Conservation (phyloP, 2,329 filamentous ascomycete genomes). For the Xylariaceae sp. region DNA sequence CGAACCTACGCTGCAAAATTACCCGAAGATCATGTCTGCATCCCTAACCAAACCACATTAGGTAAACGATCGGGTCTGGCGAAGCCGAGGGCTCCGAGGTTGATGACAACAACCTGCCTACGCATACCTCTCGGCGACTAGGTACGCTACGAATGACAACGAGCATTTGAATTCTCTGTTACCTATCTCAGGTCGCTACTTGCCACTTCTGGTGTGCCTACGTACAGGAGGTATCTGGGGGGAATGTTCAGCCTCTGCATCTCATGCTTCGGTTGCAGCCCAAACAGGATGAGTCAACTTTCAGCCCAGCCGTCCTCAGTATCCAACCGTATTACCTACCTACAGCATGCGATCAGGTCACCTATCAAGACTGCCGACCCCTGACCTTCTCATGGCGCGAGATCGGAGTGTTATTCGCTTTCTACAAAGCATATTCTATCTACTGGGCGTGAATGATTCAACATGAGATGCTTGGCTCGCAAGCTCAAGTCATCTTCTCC, state of each 20-base stretch:
- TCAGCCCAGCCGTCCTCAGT: not conserved
- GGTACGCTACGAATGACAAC: constrained; percentile 8
- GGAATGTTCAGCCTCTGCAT: not conserved
- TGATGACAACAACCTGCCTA: constrained; percentile 4
- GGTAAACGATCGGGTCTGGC: constrained; percentile 4
- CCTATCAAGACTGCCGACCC: constrained; percentile 1
- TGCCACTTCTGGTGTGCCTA: not conserved
- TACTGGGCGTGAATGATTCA: constrained; percentile 1
- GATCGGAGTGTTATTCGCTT: constrained; percentile 13
- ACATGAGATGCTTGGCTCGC: not conserved
- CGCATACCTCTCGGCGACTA: no score
- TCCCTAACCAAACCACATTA: constrained; percentile 14
- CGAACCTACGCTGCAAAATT: not conserved
- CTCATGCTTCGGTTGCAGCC: not conserved
- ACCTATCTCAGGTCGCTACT: constrained; percentile 13
- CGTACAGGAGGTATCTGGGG: not conserved
- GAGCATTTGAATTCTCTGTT: constrained; percentile 18
- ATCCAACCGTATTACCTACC: not conserved
- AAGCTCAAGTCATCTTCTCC: constrained; percentile 6
- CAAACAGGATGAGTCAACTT: constrained; percentile 1
- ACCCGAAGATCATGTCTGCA: constrained; percentile 11
- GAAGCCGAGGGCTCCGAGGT: constrained; percentile 1
- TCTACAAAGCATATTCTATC: not conserved
- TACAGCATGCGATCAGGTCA: not conserved
- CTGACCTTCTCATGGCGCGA: constrained; percentile 8